Evolutionary conservation across 805 yeast species (phyloP).

Genomic region (Ogataea degrootiae): DNA sequence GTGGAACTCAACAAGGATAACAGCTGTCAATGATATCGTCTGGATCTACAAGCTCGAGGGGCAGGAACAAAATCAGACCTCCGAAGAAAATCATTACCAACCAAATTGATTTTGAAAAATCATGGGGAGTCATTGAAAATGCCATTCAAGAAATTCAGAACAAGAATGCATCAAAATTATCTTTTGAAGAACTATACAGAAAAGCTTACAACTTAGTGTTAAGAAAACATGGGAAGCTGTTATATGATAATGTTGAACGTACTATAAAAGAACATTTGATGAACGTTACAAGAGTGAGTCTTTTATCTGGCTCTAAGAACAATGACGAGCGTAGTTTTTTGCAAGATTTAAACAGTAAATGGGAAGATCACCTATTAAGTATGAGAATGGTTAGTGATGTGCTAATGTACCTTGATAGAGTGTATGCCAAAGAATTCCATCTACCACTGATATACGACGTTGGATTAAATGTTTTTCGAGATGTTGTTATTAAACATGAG

Average conservation of each 20-base stretch:
- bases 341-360: conserved; percentile 36
- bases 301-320: conserved; percentile 10
- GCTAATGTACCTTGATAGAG: conserved; percentile 81
- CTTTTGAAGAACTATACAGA: conserved; percentile 79
- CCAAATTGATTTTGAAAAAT: conserved; percentile 52
- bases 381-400: conserved; percentile 82
- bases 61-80: conserved; percentile 52
- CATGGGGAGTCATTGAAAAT: conserved; percentile 60
- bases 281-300: conserved; percentile 18
- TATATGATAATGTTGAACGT: conserved; percentile 56
- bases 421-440: conserved; percentile 66
- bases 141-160: conserved; percentile 72
- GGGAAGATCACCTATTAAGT: conserved; percentile 69
- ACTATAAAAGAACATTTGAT: conserved; percentile 46
- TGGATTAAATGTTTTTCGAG: conserved; percentile 65
- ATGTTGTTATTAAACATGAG: conserved; percentile 48
- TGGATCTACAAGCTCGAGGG: conserved; percentile 37
- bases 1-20: neutral
- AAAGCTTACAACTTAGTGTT: conserved; percentile 74
- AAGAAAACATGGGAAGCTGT: conserved; percentile 57
- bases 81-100: conserved; percentile 45
- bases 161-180: conserved; percentile 66
- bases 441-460: conserved; percentile 65
- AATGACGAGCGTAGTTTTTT: conserved; percentile 28
- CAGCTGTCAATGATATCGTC: conserved; percentile 11